These are phyloP conservation scores for Beauveria pseudobassiana DNA, from an alignment of 2,329 filamentous ascomycete species.

Conservation along the genomic window DNA sequence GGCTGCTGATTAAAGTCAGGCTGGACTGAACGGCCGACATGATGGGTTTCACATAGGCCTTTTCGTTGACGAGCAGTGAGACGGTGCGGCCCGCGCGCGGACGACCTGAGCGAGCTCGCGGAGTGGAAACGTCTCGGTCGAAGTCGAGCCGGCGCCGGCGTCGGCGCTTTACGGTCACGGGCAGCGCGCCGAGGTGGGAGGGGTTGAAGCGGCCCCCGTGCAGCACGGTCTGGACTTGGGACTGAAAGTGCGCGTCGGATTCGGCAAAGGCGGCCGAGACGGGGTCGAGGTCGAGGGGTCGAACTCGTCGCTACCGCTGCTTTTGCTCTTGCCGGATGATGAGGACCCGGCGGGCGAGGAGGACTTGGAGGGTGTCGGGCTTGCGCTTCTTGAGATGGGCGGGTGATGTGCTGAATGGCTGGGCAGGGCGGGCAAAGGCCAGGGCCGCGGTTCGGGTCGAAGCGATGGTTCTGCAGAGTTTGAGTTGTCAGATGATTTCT, in stretches of 20 bases:
- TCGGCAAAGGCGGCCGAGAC: slow-evolving; percentile 36
- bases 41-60: slow-evolving; percentile 43
- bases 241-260: slow-evolving; percentile 35
- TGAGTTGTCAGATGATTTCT: not conserved
- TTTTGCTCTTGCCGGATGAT: slow-evolving; percentile 11
- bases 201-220: slow-evolving; percentile 46
- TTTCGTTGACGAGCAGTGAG: slow-evolving; percentile 35
- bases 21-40: slow-evolving; percentile 46
- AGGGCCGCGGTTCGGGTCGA: not conserved
- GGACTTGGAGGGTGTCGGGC: slow-evolving; percentile 15
- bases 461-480: not conserved
- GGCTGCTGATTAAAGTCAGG: slow-evolving; percentile 55
- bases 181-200: slow-evolving; percentile 38
- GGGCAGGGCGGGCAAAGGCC: slow-evolving; percentile 11
- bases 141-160: slow-evolving; percentile 4
- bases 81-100: slow-evolving; percentile 33
- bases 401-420: slow-evolving; percentile 24
- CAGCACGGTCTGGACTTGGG: slow-evolving; percentile 33
- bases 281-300: slow-evolving; percentile 42
- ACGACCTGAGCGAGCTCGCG: slow-evolving; percentile 48
- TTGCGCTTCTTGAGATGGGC: slow-evolving; percentile 32
- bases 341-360: slow-evolving; percentile 13
- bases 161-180: slow-evolving; percentile 28
- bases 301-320: slow-evolving; percentile 26
- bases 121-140: slow-evolving; percentile 34